Conservation (phyloP, 768 basidiomycete genomes). For the Naganishia vishniacii region DNA sequence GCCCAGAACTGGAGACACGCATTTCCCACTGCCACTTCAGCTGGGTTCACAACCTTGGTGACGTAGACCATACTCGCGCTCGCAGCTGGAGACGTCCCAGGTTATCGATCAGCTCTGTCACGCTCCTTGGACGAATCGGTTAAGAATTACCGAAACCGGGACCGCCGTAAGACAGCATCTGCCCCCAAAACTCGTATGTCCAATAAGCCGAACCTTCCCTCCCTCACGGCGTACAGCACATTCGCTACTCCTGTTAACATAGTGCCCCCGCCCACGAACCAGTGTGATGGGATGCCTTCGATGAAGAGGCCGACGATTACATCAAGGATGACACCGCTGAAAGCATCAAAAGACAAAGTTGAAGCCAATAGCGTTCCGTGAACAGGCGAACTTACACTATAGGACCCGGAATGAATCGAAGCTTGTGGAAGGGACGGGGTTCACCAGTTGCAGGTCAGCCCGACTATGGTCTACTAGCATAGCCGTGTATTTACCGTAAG, state of each 20-base stretch:
- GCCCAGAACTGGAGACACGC: neutral
- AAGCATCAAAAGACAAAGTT: neutral
- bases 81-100: too few relatives aligned
- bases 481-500: slow-evolving; percentile 1
- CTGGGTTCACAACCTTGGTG: neutral
- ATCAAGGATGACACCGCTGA: neutral
- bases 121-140: too few relatives aligned
- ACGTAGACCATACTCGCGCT: neutral
- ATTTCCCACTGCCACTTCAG: neutral
- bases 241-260: neutral
- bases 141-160: too few relatives aligned
- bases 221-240: neutral
- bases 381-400: too few relatives aligned
- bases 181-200: neutral
- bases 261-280: neutral
- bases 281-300: neutral
- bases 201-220: neutral
- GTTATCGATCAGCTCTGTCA: too few relatives aligned
- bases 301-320: neutral
- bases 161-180: neutral
- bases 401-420: too few relatives aligned
- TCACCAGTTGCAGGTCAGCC: too few relatives aligned
- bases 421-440: too few relatives aligned
- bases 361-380: too few relatives aligned
- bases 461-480: neutral